A percentile compares a stretch with the other conserved stretches of the same genome.
phyloP scores from a whole-genome alignment of 805 yeast species.

The Sugiyamaella qingdaonensis region DNA sequence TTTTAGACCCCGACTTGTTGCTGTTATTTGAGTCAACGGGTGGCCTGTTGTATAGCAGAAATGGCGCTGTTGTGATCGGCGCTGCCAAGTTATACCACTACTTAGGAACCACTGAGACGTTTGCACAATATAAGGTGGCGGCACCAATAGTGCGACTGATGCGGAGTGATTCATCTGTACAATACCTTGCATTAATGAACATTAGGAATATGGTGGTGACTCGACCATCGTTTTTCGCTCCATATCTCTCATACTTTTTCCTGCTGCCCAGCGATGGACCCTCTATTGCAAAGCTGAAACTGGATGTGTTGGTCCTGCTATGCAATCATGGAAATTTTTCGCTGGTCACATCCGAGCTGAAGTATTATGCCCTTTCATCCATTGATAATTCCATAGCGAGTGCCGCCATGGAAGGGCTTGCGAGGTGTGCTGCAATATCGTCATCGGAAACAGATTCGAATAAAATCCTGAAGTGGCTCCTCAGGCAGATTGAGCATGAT shows the following conservation, averaged over 20 bases:
- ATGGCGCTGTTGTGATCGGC: conserved; percentile 59
- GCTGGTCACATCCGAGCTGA: conserved; percentile 56
- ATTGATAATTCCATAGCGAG: conserved; percentile 31
- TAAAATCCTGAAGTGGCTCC: conserved; percentile 59
- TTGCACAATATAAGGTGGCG: conserved; percentile 48
- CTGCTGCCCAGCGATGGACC: conserved; percentile 52
- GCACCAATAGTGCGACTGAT: conserved; percentile 45
- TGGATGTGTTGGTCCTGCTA: conserved; percentile 58
- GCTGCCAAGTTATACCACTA: conserved; percentile 52
- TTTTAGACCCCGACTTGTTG: conserved; percentile 52
- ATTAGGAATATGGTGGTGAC: conserved; percentile 39
- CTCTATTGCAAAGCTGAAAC: conserved; percentile 47
- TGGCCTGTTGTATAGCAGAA: conserved; percentile 46
- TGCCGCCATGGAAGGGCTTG: conserved; percentile 59
- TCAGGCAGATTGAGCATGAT: conserved; percentile 41
- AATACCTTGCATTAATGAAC: conserved; percentile 43
- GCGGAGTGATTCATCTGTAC: conserved; percentile 34
- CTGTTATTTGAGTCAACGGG: conserved; percentile 48
- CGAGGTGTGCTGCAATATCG: conserved; percentile 51
- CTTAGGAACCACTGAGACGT: conserved; percentile 53
- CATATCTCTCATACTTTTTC: conserved; percentile 39
- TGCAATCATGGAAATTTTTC: conserved; percentile 50
- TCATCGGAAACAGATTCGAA: conserved; percentile 41
- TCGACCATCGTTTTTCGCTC: conserved; percentile 33
- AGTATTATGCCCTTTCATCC: conserved; percentile 44